A percentile compares a stretch with the other conserved stretches of the same genome.
Conservation (phyloP, 2,329 filamentous ascomycete species). For the Didymella arachidicola region DNA sequence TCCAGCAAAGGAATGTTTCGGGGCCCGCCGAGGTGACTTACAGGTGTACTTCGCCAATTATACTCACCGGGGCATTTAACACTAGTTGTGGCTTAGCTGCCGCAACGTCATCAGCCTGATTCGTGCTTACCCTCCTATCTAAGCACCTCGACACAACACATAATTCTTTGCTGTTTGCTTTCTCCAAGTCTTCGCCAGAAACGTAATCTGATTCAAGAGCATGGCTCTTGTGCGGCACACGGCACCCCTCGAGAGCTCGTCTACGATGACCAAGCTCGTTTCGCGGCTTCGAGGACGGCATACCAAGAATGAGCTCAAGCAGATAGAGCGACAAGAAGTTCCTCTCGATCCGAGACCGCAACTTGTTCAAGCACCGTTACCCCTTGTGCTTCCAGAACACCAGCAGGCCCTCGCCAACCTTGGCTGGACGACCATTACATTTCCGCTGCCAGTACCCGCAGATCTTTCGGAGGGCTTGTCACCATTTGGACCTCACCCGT, state of each 20-base stretch:
- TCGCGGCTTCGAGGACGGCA: slow-evolving; percentile 31
- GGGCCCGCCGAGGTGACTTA: neutral
- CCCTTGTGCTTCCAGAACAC: slow-evolving; percentile 45
- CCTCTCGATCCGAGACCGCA: slow-evolving; percentile 29
- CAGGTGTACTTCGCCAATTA: neutral
- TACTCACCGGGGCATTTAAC: slow-evolving; percentile 3
- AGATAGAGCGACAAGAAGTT: neutral
- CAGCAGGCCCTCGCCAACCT: slow-evolving; percentile 40
- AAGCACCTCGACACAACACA: neutral
- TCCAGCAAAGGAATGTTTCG: neutral
- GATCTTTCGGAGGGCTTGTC: neutral
- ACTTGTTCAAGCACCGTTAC: slow-evolving; percentile 35
- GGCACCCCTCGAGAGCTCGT: slow-evolving; percentile 25
- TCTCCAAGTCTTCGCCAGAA: neutral
- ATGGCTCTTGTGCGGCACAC: slow-evolving; percentile 1
- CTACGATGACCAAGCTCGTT: slow-evolving; percentile 43
- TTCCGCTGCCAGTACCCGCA: slow-evolving; percentile 26
- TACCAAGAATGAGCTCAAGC: neutral
- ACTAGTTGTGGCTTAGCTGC: slow-evolving; percentile 13
- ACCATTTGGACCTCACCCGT: slow-evolving; percentile 32
- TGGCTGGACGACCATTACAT: slow-evolving; percentile 50
- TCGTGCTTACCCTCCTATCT: neutral
- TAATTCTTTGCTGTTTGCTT: neutral
- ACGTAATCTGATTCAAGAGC: neutral
- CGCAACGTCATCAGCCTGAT: slow-evolving; percentile 15